Evolutionary conservation across 1,284 basidiomycete species (phyloP), one percentile per base, ranked within the genome.

Genomic region (Afroboletus lepidellus): DNA sequence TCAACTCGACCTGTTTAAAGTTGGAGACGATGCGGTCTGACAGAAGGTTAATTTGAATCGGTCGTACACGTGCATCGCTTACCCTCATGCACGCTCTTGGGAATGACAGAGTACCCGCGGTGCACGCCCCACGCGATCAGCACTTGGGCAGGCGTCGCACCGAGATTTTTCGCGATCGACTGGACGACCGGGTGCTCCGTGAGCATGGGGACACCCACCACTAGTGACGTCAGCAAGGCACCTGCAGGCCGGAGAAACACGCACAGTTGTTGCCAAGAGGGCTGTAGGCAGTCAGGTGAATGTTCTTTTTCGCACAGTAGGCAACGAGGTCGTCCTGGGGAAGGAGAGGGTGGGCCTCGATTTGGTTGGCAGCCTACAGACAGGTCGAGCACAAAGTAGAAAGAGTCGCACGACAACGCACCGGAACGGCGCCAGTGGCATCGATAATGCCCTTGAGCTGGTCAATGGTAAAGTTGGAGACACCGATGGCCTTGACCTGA

Each of bases 201-300:
- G 48, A 89, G 70, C 71, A 77, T 80, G 51, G 77, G 79, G 63
- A 76, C 72, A 56, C 78, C 79, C 16, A 77, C 65, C 70, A 79
- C 85, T 84, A 56, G 27, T 8, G 30, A 37, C 25, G 29, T 52
- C 24, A 46, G 16, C 18, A 27, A 36, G n/a, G 23, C 25, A 16
- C 8, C 15, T 13, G n/a, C 27, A 39, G 20, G n/a, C n/a, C 5
- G 33, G 42, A 13, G 18, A 27, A 49, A 24, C 51, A 66, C 76
- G 64, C 67, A 83, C 83, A 64, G 69, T 86, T 88, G 72, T 92
- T 90, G 16, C 93, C 93, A 2, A 95, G 78, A 11, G 92, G 91
- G 54, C 84, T 87, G 75, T 93, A 94, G 0, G 92, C 90, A 12
- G 90, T 92, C 58, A 94, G 72, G 57, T 87, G 79, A 62, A 95